These are phyloP conservation scores for Mycena indigotica DNA, from an alignment of 768 basidiomycete genomes.

Conservation along the genomic window DNA sequence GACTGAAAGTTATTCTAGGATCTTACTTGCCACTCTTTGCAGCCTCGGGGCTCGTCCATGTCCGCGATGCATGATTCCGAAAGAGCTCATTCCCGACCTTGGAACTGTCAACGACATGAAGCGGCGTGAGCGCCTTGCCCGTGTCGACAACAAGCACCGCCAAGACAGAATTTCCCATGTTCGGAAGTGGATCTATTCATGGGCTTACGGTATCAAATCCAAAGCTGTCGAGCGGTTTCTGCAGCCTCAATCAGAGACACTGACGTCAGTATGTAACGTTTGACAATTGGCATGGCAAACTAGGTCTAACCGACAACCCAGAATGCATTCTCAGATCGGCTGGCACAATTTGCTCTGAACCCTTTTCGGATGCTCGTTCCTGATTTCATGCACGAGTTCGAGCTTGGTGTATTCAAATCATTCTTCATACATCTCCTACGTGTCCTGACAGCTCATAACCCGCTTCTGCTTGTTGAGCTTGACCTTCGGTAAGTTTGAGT, in stretches of 20 bases:
- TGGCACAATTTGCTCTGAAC: slow-evolving; percentile 6
- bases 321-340: slow-evolving; percentile 5
- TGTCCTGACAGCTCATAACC: background rate
- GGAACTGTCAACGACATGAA: slow-evolving; percentile 24
- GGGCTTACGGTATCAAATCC: slow-evolving; percentile 23
- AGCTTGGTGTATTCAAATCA: slow-evolving; percentile 31
- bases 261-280: slow-evolving; percentile 26
- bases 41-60: slow-evolving; percentile 29
- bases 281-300: background rate
- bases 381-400: slow-evolving; percentile 34
- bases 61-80: slow-evolving; percentile 26
- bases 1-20: slow-evolving; percentile 14
- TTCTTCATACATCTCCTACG: slow-evolving; percentile 26
- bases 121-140: slow-evolving; percentile 8
- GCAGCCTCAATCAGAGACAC: slow-evolving; percentile 21
- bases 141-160: slow-evolving; percentile 7
- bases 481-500: background rate
- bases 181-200: slow-evolving; percentile 26
- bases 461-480: background rate
- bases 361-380: slow-evolving; percentile 7
- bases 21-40: slow-evolving; percentile 28
- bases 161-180: slow-evolving; percentile 18
- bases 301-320: no score
- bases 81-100: slow-evolving; percentile 26
- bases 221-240: slow-evolving; percentile 25